Evolutionary conservation across 495 filamentous ascomycete species (phyloP), one percentile per base, ranked within the genome.

Genomic region (Stereocaulon alpinum): DNA sequence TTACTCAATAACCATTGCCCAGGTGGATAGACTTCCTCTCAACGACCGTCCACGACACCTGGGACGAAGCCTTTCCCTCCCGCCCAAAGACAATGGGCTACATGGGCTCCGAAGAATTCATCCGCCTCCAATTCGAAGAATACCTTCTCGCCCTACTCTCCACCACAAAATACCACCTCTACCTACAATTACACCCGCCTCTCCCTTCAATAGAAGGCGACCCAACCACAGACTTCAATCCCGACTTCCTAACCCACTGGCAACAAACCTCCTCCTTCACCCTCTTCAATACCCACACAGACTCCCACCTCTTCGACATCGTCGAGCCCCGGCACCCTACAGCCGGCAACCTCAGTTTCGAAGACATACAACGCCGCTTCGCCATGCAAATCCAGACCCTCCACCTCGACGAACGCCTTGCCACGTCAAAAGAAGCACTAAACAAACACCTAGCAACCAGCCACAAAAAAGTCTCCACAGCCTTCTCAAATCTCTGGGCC

Each of bases 1-100:
- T 15, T 29, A 29, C 32, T 29, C n/a, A 18, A 15, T 32, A 20
- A 52, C 17, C 9, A 29, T 15, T 32, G 3, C 7, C 1, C 18
- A 81, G 93, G 58, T 98, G 92, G 92, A 96, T 97, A 61, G 93
- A 98, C 70, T 89, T 91, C 63, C 79, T 98, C 44, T 91, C 90
- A 10, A 89, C 94, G 69, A 86, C 89, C 45, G 88, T 98, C 40
- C 88, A 89, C 65, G 91, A 96, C 59, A 96, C 91, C 1, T 98
- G 93, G 93, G 92, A 97, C 71, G 89, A 95, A 41, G 75, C 82
- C 6, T 91, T 97, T 70, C 93, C 93, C 7, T 77, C 83, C 53
- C 82, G 87, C 44, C 93, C 93, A 17, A 95, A 91, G 64, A 95
- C 90, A 7, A 86, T 95, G 76, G 92, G 91, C 18, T 98, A 96